Conservation (phyloP, 176 grass and related monocot genomes). For the Otatea glauca region DNA sequence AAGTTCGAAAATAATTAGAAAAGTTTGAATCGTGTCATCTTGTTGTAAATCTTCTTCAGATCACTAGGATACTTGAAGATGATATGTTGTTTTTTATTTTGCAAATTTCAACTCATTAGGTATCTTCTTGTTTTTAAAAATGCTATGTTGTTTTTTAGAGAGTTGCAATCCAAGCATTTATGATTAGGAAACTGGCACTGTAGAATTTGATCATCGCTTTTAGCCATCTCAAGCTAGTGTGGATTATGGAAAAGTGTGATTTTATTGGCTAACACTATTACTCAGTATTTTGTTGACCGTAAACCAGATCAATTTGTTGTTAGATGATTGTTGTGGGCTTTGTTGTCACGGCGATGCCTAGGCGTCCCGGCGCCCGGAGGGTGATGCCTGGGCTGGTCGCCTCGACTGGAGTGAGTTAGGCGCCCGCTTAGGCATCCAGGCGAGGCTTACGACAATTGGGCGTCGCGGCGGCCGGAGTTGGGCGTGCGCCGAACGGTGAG, state of each 20-base stretch:
- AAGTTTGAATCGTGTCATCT: background rate
- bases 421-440: too few relatives aligned
- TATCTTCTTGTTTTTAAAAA: background rate
- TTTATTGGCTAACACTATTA: background rate
- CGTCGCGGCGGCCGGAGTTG: too few relatives aligned
- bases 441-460: too few relatives aligned
- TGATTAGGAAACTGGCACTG: background rate
- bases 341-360: too few relatives aligned
- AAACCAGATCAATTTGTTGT: background rate
- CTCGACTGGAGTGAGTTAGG: too few relatives aligned
- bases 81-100: background rate
- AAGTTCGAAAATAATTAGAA: background rate
- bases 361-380: too few relatives aligned
- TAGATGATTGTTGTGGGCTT: background rate
- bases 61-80: background rate
- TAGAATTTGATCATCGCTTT: background rate
- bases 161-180: background rate
- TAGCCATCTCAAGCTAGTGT: background rate
- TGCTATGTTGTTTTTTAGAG: background rate
- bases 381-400: too few relatives aligned
- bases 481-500: too few relatives aligned
- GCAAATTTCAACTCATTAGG: background rate
- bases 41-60: background rate
- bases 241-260: background rate
- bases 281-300: background rate